A percentile compares a stretch with the other conserved stretches of the same genome.
Evolutionary conservation across 108 stramenopile species (phyloP).

Genomic region (Epipyxis sp.): DNA sequence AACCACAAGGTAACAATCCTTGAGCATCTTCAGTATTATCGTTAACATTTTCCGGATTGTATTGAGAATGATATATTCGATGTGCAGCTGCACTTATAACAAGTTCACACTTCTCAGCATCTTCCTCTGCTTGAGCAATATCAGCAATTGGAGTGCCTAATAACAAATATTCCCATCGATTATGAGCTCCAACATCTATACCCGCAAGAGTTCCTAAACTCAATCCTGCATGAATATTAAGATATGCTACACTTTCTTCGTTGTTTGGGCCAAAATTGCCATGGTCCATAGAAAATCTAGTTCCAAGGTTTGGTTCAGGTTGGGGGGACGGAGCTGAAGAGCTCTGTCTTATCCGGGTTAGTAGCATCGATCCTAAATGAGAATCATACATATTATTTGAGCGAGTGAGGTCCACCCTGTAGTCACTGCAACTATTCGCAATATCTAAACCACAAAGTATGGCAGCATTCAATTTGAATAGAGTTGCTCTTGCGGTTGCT

Average conservation of each 20-base stretch:
- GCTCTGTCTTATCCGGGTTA: too few species aligned
- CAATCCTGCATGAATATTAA: neutral
- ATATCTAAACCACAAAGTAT: neutral
- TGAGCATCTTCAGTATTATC: neutral
- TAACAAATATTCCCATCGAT: neutral
- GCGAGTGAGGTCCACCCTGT: neutral
- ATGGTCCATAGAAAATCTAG: too few species aligned
- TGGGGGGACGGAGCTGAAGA: neutral
- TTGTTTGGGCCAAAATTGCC: too few species aligned
- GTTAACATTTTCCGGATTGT: neutral
- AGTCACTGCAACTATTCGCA: neutral
- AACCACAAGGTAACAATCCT: conserved; percentile 2
- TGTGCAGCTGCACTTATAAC: neutral
- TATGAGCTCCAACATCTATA: neutral
- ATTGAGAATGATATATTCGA: neutral
- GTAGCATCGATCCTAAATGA: too few species aligned
- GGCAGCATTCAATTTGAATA: too few species aligned
- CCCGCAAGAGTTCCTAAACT: neutral
- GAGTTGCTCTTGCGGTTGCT: too few species aligned
- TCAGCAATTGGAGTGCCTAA: neutral
- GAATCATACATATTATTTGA: too few species aligned
- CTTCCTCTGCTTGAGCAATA: neutral
- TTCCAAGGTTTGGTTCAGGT: neutral
- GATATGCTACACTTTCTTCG: neutral
- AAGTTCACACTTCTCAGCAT: neutral